These are phyloP conservation scores for Aegilops bicornis DNA, from an alignment of 176 grass and related monocot species.

Conservation along the genomic window DNA sequence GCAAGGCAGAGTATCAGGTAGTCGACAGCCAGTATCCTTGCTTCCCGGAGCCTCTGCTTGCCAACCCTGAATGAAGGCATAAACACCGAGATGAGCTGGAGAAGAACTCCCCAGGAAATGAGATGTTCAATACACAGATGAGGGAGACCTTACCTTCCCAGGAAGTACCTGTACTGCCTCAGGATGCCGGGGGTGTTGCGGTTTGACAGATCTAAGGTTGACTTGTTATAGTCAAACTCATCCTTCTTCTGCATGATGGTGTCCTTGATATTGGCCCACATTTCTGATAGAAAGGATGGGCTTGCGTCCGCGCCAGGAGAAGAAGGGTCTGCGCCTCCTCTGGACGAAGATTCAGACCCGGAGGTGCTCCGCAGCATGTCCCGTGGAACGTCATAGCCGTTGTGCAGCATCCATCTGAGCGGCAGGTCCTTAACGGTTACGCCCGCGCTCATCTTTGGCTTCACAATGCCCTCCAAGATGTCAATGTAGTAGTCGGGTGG, in stretches of 20 bases:
- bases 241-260: constrained; percentile 58
- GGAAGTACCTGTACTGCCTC: constrained; percentile 72
- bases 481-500: constrained; percentile 97
- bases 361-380: constrained; percentile 66
- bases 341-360: constrained; percentile 37
- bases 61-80: constrained; percentile 45
- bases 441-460: constrained; percentile 41
- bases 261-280: constrained; percentile 65
- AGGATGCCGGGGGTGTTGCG: constrained; percentile 66
- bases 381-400: constrained; percentile 76
- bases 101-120: not conserved
- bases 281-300: constrained; percentile 31
- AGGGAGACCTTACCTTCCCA: constrained; percentile 64
- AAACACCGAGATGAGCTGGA: not conserved
- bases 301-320: not conserved
- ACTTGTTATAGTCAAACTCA: constrained; percentile 61
- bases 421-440: constrained; percentile 72
- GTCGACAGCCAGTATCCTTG: constrained; percentile 67
- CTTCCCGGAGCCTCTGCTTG: constrained; percentile 80
- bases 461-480: constrained; percentile 82
- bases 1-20: constrained; percentile 76
- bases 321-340: not conserved
- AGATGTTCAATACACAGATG: not conserved
- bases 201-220: constrained; percentile 58
- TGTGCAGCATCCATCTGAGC: constrained; percentile 84